These are phyloP conservation scores for Glycine tomentella DNA, from an alignment of 306 rosid species.

Conservation along the genomic window DNA sequence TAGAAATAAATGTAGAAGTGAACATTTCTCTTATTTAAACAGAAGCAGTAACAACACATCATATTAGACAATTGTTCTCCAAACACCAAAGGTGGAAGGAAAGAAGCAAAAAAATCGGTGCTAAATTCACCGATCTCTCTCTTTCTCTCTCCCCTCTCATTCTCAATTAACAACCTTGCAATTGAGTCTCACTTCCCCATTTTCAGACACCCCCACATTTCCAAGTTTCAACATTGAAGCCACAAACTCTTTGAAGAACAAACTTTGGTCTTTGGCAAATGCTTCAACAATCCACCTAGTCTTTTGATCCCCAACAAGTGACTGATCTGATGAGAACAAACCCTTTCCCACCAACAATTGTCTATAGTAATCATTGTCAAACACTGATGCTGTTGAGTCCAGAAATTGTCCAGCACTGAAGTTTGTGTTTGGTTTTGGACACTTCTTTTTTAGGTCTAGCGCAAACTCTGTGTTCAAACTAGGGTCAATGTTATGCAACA, in stretches of 20 bases:
- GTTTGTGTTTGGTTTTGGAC: conserved; percentile 60
- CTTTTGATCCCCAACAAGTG: conserved; percentile 63
- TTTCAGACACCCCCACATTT: conserved; percentile 56
- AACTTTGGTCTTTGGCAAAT: conserved; percentile 64
- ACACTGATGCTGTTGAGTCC: conserved; percentile 74
- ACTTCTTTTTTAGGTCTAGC: conserved; percentile 49
- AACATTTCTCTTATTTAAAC: conserved; percentile 26
- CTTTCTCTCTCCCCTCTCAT: neutral
- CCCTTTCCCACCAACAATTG: conserved; percentile 60
- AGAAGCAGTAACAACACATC: neutral
- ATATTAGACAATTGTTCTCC: too few species aligned
- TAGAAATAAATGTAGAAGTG: neutral
- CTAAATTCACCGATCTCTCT: conserved; percentile 2
- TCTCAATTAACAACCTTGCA: conserved; percentile 61
- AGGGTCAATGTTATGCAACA: conserved; percentile 63
- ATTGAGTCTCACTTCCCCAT: conserved; percentile 68
- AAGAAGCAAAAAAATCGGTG: conserved; percentile 2
- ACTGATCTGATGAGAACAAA: conserved; percentile 74
- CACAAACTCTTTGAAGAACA: conserved; percentile 68
- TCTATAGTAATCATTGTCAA: conserved; percentile 76
- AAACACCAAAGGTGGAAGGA: neutral
- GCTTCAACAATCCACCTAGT: conserved; percentile 74
- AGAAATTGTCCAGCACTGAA: conserved; percentile 59
- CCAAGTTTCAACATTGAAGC: conserved; percentile 80
- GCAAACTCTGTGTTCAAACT: conserved; percentile 59